phyloP scores from a whole-genome alignment of 805 yeast species.

The Clavispora vitiphila region DNA sequence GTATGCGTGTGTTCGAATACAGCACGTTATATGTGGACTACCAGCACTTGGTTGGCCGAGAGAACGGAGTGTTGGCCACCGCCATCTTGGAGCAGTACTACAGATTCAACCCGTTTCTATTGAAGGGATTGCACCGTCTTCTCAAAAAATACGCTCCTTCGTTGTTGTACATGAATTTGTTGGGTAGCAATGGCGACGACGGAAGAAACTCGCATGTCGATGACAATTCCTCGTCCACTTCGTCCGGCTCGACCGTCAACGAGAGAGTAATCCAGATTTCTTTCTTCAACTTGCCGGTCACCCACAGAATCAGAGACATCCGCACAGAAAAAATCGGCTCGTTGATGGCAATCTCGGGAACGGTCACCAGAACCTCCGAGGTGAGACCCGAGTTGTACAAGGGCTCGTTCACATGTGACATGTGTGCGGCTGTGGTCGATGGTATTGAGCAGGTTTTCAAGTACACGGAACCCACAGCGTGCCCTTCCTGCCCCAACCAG shows the following conservation, averaged over 20 bases:
- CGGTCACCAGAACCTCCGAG: slow-evolving; percentile 93
- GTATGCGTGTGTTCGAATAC: slow-evolving; percentile 71
- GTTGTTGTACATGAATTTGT: slow-evolving; percentile 39
- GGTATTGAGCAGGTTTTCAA: slow-evolving; percentile 90
- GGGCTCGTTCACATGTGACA: slow-evolving; percentile 85
- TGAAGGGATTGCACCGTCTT: slow-evolving; percentile 67
- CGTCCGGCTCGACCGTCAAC: slow-evolving; percentile 43
- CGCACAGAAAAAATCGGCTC: slow-evolving; percentile 86
- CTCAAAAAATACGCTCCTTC: slow-evolving; percentile 74
- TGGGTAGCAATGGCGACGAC: slow-evolving; percentile 31
- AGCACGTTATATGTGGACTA: slow-evolving; percentile 82
- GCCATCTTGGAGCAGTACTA: slow-evolving; percentile 91
- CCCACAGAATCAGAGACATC: slow-evolving; percentile 82
- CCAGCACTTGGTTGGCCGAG: slow-evolving; percentile 66
- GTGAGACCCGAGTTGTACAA: slow-evolving; percentile 90
- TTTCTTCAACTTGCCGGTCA: slow-evolving; percentile 77
- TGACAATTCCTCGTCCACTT: slow-evolving; percentile 27
- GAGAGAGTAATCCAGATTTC: slow-evolving; percentile 87
- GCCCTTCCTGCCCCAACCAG: slow-evolving; percentile 87
- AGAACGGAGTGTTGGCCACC: slow-evolving; percentile 81
- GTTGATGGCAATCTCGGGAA: slow-evolving; percentile 80
- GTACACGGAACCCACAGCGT: slow-evolving; percentile 90
- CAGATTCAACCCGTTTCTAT: slow-evolving; percentile 82
- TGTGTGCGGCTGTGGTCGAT: slow-evolving; percentile 78
- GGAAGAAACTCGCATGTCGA: slow-evolving; percentile 27